phyloP scores from a whole-genome alignment of 768 basidiomycete genomes.

The Termitomyces sp. region DNA sequence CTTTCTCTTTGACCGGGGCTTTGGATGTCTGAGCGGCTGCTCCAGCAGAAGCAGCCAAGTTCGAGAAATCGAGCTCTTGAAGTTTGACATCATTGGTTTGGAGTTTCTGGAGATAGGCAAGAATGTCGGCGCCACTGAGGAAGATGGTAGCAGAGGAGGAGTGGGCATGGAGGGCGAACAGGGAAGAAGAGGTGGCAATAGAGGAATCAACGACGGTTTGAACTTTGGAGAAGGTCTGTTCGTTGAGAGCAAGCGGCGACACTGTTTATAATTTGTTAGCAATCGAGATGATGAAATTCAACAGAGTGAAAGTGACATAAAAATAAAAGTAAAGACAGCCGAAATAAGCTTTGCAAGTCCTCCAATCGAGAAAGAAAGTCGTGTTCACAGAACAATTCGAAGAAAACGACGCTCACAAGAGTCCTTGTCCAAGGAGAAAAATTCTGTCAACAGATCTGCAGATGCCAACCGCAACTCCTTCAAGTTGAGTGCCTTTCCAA shows the following conservation, averaged over 20 bases:
- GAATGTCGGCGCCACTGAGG: conserved; percentile 73
- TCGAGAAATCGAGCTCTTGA: conserved; percentile 70
- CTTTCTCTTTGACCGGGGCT: conserved; percentile 52
- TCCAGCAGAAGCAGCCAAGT: conserved; percentile 39
- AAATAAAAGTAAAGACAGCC: background rate
- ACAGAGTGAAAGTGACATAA: background rate
- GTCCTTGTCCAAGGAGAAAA: conserved; percentile 83
- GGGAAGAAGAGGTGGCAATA: conserved; percentile 62
- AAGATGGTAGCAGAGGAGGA: conserved; percentile 74
- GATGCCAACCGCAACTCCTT: conserved; percentile 87
- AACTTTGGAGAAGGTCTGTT: conserved; percentile 63
- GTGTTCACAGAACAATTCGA: background rate
- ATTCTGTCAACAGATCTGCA: conserved; percentile 82
- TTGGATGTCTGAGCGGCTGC: conserved; percentile 37
- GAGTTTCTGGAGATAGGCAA: conserved; percentile 65
- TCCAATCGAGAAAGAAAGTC: background rate
- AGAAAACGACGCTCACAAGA: conserved; percentile 53
- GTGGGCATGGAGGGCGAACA: conserved; percentile 74
- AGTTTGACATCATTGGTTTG: conserved; percentile 65
- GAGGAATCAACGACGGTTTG: conserved; percentile 75
- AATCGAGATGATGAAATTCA: conserved; percentile 14
- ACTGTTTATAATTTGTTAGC: conserved; percentile 42
- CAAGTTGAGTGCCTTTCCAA: conserved; percentile 77
- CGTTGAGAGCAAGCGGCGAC: conserved; percentile 73
- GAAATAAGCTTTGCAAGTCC: background rate